Percentiles rank a stretch among this genome's conserved stretches.
Conservation (phyloP, 495 filamentous ascomycete species). For the Trichoderma virens region DNA sequence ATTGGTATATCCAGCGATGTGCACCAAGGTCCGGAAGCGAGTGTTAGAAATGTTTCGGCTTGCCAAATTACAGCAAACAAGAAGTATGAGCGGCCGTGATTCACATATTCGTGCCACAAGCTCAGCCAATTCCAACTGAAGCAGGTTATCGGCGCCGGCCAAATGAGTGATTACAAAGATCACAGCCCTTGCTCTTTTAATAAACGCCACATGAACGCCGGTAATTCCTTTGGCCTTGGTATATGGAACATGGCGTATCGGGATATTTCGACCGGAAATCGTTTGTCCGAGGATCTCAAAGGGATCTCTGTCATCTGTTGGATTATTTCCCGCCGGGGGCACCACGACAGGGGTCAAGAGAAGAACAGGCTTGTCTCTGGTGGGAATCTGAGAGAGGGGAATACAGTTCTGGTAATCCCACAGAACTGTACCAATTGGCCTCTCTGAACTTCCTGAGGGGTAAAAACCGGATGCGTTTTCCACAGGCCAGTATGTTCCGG, state of each 20-base stretch:
- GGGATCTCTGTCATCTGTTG: conserved; percentile 36
- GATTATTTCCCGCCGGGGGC: conserved; percentile 22
- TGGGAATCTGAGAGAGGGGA: conserved; percentile 32
- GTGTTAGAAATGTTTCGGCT: conserved; percentile 28
- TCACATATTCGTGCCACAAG: conserved; percentile 36
- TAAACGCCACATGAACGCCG: conserved; percentile 50
- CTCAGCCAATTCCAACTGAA: conserved; percentile 37
- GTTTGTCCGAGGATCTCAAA: conserved; percentile 53
- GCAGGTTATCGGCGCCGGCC: conserved; percentile 25
- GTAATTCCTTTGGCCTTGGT: conserved; percentile 50
- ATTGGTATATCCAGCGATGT: conserved; percentile 39
- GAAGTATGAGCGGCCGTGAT: conserved; percentile 40
- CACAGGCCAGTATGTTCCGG: background rate
- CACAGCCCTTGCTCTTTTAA: conserved; percentile 45
- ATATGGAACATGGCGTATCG: conserved; percentile 55
- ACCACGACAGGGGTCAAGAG: conserved; percentile 53
- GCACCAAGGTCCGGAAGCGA: conserved; percentile 40
- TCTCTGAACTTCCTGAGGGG: background rate
- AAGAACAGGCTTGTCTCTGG: conserved; percentile 43
- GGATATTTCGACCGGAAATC: conserved; percentile 44
- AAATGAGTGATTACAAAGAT: conserved; percentile 46
- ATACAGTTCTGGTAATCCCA: conserved; percentile 32
- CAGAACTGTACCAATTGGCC: conserved; percentile 14
- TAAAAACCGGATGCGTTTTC: background rate
- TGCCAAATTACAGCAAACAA: conserved; percentile 37